phyloP scores from a whole-genome alignment of 2,329 filamentous ascomycete species.

The Incumbomyces lentus region DNA sequence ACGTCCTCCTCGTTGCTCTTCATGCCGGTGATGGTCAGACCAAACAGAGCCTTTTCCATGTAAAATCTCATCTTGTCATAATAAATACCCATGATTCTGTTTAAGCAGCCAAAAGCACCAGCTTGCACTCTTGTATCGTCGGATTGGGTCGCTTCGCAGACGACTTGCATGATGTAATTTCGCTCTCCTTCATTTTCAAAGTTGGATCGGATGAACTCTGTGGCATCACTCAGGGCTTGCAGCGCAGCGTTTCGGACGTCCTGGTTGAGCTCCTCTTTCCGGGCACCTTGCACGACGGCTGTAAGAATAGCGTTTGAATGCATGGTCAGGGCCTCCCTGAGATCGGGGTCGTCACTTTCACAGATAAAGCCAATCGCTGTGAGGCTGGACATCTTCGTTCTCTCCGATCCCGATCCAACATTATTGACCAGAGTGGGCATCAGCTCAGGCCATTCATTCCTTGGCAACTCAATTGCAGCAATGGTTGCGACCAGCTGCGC shows the following conservation, averaged over 20 bases:
- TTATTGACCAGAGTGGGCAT: constrained; percentile 85
- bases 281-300: constrained; percentile 90
- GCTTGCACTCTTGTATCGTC: constrained; percentile 85
- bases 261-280: constrained; percentile 85
- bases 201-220: constrained; percentile 96
- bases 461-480: constrained; percentile 85
- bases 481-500: constrained; percentile 94
- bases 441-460: constrained; percentile 85
- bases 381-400: constrained; percentile 88
- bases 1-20: constrained; percentile 97
- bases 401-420: constrained; percentile 73
- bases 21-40: constrained; percentile 95
- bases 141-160: constrained; percentile 96
- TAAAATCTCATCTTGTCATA: constrained; percentile 99
- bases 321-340: constrained; percentile 66
- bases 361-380: constrained; percentile 98
- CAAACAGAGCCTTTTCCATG: constrained; percentile 99
- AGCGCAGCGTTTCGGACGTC: constrained; percentile 91
- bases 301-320: constrained; percentile 98
- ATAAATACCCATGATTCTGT: constrained; percentile 97
- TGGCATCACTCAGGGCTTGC: constrained; percentile 84
- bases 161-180: constrained; percentile 99
- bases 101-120: constrained; percentile 90
- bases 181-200: constrained; percentile 98
- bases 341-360: constrained; percentile 82